Evolutionary conservation across 495 filamentous ascomycete genomes (phyloP).

Genomic region (Letharia columbiana): DNA sequence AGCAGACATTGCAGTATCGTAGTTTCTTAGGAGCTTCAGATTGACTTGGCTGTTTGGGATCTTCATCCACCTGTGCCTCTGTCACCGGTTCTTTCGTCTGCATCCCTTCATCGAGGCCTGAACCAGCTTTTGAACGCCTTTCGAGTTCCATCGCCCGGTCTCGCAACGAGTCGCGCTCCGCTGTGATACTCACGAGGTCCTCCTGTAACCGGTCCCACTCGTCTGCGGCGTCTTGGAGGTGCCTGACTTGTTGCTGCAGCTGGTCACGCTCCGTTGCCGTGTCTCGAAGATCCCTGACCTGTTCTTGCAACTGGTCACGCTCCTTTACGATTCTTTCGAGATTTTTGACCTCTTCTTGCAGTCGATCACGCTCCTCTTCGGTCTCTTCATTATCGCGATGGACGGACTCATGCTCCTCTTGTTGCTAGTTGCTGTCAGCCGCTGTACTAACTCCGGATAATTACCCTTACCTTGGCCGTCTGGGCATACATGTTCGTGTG

Average conservation of each 20-base stretch:
- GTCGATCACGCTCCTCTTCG: not conserved
- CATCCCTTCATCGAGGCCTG: not conserved
- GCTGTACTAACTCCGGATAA: too few species aligned
- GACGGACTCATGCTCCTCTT: not conserved
- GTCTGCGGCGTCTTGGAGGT: not conserved
- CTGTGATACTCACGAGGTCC: not conserved
- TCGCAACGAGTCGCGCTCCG: not conserved
- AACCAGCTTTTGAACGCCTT: not conserved
- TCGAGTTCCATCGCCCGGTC: not conserved
- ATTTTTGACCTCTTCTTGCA: not conserved
- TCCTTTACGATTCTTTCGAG: not conserved
- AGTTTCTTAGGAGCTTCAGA: not conserved
- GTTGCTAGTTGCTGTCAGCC: not conserved
- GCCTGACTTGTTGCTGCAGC: not conserved
- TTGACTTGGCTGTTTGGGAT: not conserved
- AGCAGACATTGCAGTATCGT: slow-evolving; percentile 6
- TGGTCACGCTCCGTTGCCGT: not conserved
- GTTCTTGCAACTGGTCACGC: not conserved
- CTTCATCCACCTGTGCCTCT: not conserved
- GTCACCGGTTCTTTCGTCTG: not conserved
- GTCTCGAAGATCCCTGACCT: not conserved
- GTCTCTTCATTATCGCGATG: not conserved
- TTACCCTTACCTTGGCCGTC: not conserved
- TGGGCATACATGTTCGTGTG: not conserved
- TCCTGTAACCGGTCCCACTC: not conserved